Evolutionary conservation across 2,329 filamentous ascomycete genomes (phyloP).

Genomic region (Penicillium sp.): DNA sequence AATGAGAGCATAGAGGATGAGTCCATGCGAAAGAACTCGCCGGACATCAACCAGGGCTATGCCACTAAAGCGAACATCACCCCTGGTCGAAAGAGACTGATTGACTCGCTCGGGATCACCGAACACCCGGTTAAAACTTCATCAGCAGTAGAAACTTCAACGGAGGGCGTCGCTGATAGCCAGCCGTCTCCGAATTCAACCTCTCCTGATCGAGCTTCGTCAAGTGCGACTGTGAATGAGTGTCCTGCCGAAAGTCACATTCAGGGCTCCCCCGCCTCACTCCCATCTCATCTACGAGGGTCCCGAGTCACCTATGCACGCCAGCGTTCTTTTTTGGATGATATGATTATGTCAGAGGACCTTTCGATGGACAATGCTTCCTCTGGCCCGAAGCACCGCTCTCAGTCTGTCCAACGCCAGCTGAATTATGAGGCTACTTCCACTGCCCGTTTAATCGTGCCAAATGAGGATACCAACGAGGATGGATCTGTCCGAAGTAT

Average conservation of each 20-base stretch:
- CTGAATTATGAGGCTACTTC: slow-evolving; percentile 6
- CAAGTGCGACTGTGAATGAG: slow-evolving; percentile 4
- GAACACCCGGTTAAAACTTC: slow-evolving; percentile 11
- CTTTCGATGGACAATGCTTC: slow-evolving; percentile 5
- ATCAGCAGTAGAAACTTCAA: slow-evolving; percentile 6
- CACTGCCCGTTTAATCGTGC: slow-evolving; percentile 28
- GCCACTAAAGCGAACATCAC: slow-evolving; percentile 10
- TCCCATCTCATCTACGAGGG: slow-evolving; percentile 30
- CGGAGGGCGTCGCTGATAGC: slow-evolving; percentile 8
- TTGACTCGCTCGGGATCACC: slow-evolving; percentile 32
- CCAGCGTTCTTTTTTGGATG: slow-evolving; percentile 59
- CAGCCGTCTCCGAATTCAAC: slow-evolving; percentile 8
- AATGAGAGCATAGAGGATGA: not conserved
- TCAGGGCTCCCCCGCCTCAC: slow-evolving; percentile 12
- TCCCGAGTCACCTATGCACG: slow-evolving; percentile 59
- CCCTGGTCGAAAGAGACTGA: slow-evolving; percentile 33
- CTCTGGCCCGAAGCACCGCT: slow-evolving; percentile 1
- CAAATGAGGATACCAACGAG: slow-evolving; percentile 49
- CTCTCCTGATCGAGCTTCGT: slow-evolving; percentile 6
- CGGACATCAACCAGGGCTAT: not conserved
- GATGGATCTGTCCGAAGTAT: slow-evolving; percentile 54
- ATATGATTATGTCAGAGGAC: slow-evolving; percentile 35
- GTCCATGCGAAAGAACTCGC: not conserved
- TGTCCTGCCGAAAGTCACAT: slow-evolving; percentile 1
- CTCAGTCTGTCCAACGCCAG: slow-evolving; percentile 4